These are phyloP conservation scores for Lactarius trivialis DNA, from an alignment of 768 basidiomycete genomes.

Conservation along the genomic window DNA sequence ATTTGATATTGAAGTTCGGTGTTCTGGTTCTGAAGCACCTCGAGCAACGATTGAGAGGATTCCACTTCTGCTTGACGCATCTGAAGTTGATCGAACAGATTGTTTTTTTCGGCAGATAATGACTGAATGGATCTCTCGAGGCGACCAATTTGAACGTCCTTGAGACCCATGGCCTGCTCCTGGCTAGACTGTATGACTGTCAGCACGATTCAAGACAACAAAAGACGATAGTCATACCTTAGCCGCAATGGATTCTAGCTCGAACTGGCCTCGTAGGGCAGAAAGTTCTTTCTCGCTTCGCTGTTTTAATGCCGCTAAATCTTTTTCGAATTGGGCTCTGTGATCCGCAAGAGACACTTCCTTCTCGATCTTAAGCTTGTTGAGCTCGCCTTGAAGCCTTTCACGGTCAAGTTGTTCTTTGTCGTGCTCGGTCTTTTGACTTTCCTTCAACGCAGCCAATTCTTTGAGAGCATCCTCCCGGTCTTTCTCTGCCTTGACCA, in stretches of 20 bases:
- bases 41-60: conserved; percentile 67
- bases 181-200: conserved; percentile 48
- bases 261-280: conserved; percentile 60
- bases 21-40: conserved; percentile 68
- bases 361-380: conserved; percentile 51
- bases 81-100: conserved; percentile 82
- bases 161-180: conserved; percentile 56
- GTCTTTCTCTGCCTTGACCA: conserved; percentile 96
- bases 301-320: conserved; percentile 52
- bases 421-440: conserved; percentile 42
- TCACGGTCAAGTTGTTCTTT: conserved; percentile 41
- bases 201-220: conserved; percentile 8
- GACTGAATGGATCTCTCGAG: conserved; percentile 68
- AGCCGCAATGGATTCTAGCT: conserved; percentile 63
- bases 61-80: conserved; percentile 86
- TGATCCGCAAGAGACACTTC: conserved; percentile 57
- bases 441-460: conserved; percentile 45
- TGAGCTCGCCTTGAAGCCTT: conserved; percentile 57
- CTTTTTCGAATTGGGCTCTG: conserved; percentile 65
- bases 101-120: conserved; percentile 67
- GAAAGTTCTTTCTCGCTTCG: conserved; percentile 69
- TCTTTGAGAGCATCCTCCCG: conserved; percentile 73
- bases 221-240: conserved; percentile 47
- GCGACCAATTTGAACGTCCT: conserved; percentile 54
- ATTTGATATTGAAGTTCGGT: conserved; percentile 85